Evolutionary conservation across 768 basidiomycete species (phyloP).

Genomic region (Chalciporus pseudorubinellus): DNA sequence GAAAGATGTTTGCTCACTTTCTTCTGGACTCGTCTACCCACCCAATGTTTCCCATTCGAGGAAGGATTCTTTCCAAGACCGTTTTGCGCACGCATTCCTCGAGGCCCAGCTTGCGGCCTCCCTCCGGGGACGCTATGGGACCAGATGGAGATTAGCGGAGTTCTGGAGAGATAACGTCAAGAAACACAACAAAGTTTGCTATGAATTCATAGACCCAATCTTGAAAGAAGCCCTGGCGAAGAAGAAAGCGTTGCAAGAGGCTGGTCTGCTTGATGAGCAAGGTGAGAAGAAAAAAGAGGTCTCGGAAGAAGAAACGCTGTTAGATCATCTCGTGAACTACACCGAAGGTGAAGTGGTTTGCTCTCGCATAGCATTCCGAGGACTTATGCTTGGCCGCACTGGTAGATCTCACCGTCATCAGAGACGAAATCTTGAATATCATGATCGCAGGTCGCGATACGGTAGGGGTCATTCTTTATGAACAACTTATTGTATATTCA

Average conservation of each 20-base stretch:
- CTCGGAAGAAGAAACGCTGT: constrained; percentile 27
- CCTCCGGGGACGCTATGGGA: constrained; percentile 40
- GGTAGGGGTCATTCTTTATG: constrained; percentile 9
- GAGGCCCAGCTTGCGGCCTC: constrained; percentile 44
- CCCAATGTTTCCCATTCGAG: constrained; percentile 15
- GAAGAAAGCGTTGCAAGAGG: constrained; percentile 28
- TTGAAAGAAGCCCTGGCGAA: constrained; percentile 45
- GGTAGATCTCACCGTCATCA: constrained; percentile 31
- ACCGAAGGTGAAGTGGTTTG: constrained; percentile 22
- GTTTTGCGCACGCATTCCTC: constrained; percentile 49
- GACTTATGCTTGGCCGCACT: not conserved
- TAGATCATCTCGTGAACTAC: constrained; percentile 30
- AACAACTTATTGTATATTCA: not conserved
- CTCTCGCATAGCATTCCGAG: not conserved
- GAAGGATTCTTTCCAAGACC: constrained; percentile 11
- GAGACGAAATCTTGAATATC: constrained; percentile 38
- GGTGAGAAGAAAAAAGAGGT: constrained; percentile 7
- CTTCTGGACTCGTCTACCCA: constrained; percentile 49
- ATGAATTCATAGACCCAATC: constrained; percentile 53
- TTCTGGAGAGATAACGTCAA: constrained; percentile 48
- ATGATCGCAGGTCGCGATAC: constrained; percentile 38
- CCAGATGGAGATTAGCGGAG: constrained; percentile 51
- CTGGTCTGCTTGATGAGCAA: constrained; percentile 17
- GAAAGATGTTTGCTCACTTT: constrained; percentile 44
- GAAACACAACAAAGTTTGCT: constrained; percentile 45